Evolutionary conservation across 2,329 filamentous ascomycete genomes (phyloP), one percentile per base, ranked within the genome.

Genomic region (Ophiocordyceps camponoti-rufipedis): DNA sequence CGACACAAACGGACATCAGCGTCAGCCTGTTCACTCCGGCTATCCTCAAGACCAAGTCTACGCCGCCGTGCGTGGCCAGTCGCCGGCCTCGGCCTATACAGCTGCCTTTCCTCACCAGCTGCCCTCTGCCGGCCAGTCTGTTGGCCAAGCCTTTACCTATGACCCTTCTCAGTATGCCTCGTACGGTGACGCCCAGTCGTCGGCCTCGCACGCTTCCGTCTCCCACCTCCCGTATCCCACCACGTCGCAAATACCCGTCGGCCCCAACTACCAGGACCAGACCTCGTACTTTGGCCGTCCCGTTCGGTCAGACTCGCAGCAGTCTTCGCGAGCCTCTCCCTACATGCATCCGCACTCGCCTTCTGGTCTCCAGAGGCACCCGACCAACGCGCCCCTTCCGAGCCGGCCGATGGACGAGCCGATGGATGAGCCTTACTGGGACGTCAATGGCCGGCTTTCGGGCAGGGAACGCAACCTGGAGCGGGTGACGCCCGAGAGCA

Each of bases 331-430:
- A 31, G 62, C 66, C 7, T 71, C 71, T 1, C 65, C 71, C 4
- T 63, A 62, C 2, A 50, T 55, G 14, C 64, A 62, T 41, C 52
- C 62, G 28, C 65, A 69, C 42, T 55, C 64, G 23, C 65, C 68
- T 6, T 60, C 67, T 2, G 65, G 69, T n/a, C 56, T 76, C 11
- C 65, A 68, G 48, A 66, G 74, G 44, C 72, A 78, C 47, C 75
- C 75, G 1, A 79, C 75, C 14, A 71, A 78, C 57, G 68, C 75
- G 46, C 70, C 75, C 40, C 60, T 79, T 42, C 71, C 74, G n/a
- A 75, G 62, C 47, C 67, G 70, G 42, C 74, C 68, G 41, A 62
- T 66, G 50, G 67, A 68, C 10, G 60, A 64, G 42, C 49, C 67
- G 35, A 58, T 62, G 47, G 63, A 67, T 40, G 62, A 65, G 41